Conservation (phyloP, 306 rosid genomes). For the Styphnolobium japonicum region DNA sequence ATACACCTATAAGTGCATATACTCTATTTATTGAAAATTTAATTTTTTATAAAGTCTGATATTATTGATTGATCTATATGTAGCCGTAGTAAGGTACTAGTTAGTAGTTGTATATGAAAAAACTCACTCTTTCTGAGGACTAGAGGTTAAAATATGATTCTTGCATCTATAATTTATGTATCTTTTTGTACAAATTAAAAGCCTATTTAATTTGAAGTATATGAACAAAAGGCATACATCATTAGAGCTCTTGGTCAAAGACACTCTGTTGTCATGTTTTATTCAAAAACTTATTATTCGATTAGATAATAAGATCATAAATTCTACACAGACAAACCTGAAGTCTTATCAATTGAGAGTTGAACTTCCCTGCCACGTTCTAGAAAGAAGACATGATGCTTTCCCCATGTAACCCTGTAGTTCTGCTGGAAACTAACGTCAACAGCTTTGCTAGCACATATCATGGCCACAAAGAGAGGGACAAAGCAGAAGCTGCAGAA, state of each 20-base stretch:
- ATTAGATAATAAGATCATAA: background rate
- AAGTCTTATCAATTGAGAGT: conserved; percentile 30
- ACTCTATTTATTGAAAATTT: too few species aligned
- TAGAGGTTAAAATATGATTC: background rate
- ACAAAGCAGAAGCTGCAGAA: conserved; percentile 21
- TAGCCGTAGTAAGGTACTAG: too few species aligned
- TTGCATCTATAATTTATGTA: background rate
- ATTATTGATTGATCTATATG: background rate
- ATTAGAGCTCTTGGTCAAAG: background rate
- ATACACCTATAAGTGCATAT: background rate
- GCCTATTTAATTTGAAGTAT: background rate
- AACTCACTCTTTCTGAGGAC: background rate
- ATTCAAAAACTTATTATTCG: background rate
- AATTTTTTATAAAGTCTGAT: background rate
- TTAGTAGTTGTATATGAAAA: background rate
- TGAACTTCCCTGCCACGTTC: conserved; percentile 30
- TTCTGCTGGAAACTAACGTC: conserved; percentile 31
- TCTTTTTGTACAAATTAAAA: background rate
- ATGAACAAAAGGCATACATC: background rate
- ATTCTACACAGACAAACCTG: conserved; percentile 8
- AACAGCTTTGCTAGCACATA: background rate
- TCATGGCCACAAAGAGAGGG: background rate
- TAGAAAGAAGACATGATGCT: background rate
- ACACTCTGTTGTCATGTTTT: too few species aligned
- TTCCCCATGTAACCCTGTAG: conserved; percentile 36